Percentiles rank a stretch among this genome's conserved stretches.
Conservation (phyloP, 164 flowering plant genomes). For the Saururus chinensis region DNA sequence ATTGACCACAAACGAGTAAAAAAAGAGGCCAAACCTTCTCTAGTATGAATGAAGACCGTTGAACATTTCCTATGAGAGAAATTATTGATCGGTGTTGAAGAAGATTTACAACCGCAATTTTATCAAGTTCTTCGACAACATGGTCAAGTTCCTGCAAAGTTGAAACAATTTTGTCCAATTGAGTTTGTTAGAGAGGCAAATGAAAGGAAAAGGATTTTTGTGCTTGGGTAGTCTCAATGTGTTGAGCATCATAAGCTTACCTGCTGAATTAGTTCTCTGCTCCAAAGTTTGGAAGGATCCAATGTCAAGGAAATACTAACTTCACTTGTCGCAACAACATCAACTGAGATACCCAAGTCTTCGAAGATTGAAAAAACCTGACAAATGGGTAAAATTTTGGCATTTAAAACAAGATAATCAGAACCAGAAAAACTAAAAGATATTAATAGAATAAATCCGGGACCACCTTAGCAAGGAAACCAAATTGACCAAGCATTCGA, state of each 20-base stretch:
- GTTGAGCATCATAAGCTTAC: conserved; percentile 46
- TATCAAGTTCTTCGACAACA: conserved; percentile 90
- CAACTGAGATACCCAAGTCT: conserved; percentile 94
- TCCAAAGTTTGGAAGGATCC: conserved; percentile 97
- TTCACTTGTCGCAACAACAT: conserved; percentile 98
- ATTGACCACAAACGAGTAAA: background rate
- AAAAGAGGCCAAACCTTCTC: conserved; percentile 53
- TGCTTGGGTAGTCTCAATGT: background rate
- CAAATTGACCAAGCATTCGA: conserved; percentile 93
- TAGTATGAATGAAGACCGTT: conserved; percentile 73
- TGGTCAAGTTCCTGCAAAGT: conserved; percentile 77
- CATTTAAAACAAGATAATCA: background rate
- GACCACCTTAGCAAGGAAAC: conserved; percentile 65
- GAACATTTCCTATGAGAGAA: conserved; percentile 94
- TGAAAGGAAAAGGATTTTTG: background rate
- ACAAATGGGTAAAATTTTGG: background rate
- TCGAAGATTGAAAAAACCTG: conserved; percentile 91
- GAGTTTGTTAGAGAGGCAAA: background rate
- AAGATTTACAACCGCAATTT: conserved; percentile 81
- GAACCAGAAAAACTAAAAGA: background rate
- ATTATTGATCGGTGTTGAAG: conserved; percentile 82
- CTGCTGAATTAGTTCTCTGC: conserved; percentile 96
- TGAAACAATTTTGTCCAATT: no score
- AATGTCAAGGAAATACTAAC: conserved; percentile 91
- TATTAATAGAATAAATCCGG: background rate